Conservation (phyloP, 371 early-diverging fungal genomes). For the Catenaria anguillulae region DNA sequence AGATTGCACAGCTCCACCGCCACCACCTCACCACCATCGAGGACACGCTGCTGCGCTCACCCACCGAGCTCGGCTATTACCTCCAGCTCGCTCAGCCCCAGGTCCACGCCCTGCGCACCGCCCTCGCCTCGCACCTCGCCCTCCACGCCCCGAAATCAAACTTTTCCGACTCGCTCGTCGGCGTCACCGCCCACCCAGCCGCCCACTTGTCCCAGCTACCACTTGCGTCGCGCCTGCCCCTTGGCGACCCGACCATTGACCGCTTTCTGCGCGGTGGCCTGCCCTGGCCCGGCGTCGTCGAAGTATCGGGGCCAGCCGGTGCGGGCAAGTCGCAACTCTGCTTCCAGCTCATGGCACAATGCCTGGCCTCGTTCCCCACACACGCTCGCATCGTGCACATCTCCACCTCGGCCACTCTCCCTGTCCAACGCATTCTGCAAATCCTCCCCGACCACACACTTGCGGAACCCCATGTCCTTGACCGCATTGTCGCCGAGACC, state of each 20-base stretch:
- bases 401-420: not conserved
- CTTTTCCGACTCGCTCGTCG: not conserved
- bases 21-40: too few relatives aligned
- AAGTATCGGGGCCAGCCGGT: slow-evolving; percentile 3
- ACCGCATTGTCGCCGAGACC: too few relatives aligned
- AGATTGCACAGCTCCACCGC: too few relatives aligned
- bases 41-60: not conserved
- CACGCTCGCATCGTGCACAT: slow-evolving; percentile 3
- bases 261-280: slow-evolving; percentile 1
- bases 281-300: not conserved
- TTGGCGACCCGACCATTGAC: slow-evolving; percentile 6
- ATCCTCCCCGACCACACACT: not conserved
- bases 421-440: not conserved
- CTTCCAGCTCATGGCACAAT: slow-evolving; percentile 3
- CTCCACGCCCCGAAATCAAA: not conserved
- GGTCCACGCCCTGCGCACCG: not conserved
- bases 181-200: not conserved
- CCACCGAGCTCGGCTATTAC: not conserved
- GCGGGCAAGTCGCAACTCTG: slow-evolving; percentile 11
- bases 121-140: not conserved
- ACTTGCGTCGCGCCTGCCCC: too few relatives aligned
- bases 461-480: too few relatives aligned
- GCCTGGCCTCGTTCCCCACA: too few relatives aligned
- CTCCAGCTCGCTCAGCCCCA: not conserved
- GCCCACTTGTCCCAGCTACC: too few relatives aligned